Evolutionary conservation across 2,329 filamentous ascomycete genomes (phyloP).

Genomic region (Corniculantispora saksenae): DNA sequence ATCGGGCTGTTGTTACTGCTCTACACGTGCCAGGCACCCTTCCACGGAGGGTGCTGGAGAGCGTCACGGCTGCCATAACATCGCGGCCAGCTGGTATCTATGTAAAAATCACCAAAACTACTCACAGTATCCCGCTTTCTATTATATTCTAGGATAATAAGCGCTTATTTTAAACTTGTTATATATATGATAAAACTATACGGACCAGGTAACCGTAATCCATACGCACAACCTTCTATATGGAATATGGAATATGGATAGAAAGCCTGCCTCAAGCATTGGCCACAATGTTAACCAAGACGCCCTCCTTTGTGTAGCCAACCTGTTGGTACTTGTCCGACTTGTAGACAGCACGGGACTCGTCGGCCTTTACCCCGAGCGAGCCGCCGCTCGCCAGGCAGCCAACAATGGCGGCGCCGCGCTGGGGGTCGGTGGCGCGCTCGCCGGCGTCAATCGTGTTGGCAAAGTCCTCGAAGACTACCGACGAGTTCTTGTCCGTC

Average conservation of each 20-base stretch:
- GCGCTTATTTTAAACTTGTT: too few relatives aligned
- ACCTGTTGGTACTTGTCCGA: background rate
- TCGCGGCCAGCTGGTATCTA: too few relatives aligned
- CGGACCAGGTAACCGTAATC: background rate
- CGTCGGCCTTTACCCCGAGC: slow-evolving; percentile 21
- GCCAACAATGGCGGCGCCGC: slow-evolving; percentile 26
- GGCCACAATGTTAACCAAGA: background rate
- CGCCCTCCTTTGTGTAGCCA: background rate
- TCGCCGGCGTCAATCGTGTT: slow-evolving; percentile 29
- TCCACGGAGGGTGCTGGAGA: too few relatives aligned
- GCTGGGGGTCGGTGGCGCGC: slow-evolving; percentile 20
- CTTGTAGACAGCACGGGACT: background rate
- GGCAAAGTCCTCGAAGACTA: slow-evolving; percentile 30
- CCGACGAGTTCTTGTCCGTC: slow-evolving; percentile 23
- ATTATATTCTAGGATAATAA: too few relatives aligned
- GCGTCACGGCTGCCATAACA: too few relatives aligned
- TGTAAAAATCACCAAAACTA: too few relatives aligned
- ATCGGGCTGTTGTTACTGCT: too few relatives aligned
- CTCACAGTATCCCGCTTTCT: too few relatives aligned
- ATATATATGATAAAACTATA: background rate
- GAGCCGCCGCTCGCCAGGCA: slow-evolving; percentile 30
- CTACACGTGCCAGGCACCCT: too few relatives aligned
- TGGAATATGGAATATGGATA: slow-evolving; percentile 1
- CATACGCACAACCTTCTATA: slow-evolving; percentile 1
- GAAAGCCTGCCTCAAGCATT: slow-evolving; percentile 8